Conservation (phyloP, 1,284 basidiomycete genomes). For the Melampsora larici-populina region DNA sequence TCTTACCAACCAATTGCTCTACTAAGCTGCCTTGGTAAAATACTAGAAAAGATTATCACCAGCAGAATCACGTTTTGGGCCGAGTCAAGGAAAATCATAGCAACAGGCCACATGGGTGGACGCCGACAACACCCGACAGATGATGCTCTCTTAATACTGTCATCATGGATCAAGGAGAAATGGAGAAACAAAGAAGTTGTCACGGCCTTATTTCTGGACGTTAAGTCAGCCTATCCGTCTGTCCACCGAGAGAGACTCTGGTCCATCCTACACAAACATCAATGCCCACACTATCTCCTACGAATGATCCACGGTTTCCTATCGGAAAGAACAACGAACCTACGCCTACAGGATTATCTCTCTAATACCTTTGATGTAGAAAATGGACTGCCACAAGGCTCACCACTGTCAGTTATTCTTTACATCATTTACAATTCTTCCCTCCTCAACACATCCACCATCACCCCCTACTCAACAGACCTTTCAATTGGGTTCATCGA, state of each 20-base stretch:
- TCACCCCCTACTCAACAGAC: neutral
- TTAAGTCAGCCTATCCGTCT: conserved; percentile 3
- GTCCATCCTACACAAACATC: neutral
- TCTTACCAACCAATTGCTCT: no score
- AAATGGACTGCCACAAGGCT: neutral
- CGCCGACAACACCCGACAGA: neutral
- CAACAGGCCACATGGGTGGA: neutral
- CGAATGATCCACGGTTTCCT: neutral
- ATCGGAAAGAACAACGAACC: neutral
- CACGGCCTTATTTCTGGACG: neutral
- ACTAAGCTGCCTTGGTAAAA: no score
- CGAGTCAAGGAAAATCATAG: neutral
- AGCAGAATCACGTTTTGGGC: no score
- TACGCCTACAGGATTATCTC: no score
- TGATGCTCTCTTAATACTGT: neutral
- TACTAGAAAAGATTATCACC: neutral
- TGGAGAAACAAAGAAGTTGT: conserved; percentile 1
- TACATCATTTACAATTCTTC: neutral
- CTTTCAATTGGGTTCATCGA: conserved; percentile 13
- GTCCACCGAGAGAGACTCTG: neutral
- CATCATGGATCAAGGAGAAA: neutral
- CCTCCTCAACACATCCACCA: neutral
- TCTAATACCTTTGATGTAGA: neutral
- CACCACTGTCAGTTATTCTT: conserved; percentile 6
- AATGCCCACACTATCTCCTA: neutral